Conservation (phyloP, 306 rosid genomes). For the Inga leiocalycina region DNA sequence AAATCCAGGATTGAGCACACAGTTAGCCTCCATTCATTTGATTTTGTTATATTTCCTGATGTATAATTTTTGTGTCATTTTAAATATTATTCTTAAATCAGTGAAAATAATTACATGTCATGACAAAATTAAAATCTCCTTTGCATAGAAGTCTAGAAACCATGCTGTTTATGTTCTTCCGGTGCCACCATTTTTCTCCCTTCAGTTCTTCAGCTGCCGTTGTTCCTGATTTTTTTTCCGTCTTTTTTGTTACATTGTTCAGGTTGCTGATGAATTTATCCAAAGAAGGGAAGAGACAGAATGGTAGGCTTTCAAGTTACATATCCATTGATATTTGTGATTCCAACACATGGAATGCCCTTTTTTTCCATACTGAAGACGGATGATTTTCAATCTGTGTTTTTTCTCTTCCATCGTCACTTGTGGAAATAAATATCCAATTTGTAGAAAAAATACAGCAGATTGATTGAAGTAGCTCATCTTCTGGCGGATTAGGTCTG, state of each 20-base stretch:
- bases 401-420: not conserved
- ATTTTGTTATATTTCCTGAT: not conserved
- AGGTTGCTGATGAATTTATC: conserved; percentile 95
- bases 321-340: conserved; percentile 24
- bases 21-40: not conserved
- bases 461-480: not conserved
- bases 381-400: not conserved
- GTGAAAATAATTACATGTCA: not conserved
- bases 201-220: not conserved
- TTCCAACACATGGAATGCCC: conserved; percentile 3
- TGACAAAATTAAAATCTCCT: not conserved
- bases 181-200: not conserved
- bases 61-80: conserved; percentile 1
- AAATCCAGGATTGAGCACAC: conserved; percentile 1
- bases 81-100: not conserved
- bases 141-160: not conserved
- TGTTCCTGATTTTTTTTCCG: conserved; percentile 16
- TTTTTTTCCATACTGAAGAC: not conserved
- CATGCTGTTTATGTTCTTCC: conserved; percentile 19
- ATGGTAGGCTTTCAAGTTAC: conserved; percentile 59
- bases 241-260: conserved; percentile 29
- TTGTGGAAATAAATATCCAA: not conserved
- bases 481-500: conserved; percentile 11
- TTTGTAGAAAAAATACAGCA: not conserved
- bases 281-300: conserved; percentile 89